Conservation (phyloP, 352 stramenopile genomes). For the Phytophthora melonis region DNA sequence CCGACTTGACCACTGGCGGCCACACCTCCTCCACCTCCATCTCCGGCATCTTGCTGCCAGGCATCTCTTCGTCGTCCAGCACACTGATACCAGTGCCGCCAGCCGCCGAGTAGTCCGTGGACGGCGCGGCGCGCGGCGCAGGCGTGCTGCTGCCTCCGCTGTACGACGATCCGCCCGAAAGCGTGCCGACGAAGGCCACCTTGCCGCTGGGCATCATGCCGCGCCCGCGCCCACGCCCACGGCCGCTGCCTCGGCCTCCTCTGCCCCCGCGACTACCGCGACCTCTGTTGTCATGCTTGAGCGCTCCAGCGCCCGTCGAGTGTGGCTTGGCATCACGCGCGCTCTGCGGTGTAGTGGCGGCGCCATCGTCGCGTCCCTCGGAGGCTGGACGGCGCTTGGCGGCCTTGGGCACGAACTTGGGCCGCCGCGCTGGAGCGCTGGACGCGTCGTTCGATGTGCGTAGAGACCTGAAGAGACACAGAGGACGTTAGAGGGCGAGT, state of each 20-base stretch:
- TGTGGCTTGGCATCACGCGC: constrained; percentile 36
- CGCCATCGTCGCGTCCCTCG: constrained; percentile 35
- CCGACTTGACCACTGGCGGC: constrained; percentile 80
- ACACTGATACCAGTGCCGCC: constrained; percentile 89
- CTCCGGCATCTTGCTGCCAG: constrained; percentile 54
- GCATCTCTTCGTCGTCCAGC: constrained; percentile 74
- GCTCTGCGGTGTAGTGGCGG: not conserved
- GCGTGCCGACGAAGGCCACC: constrained; percentile 81
- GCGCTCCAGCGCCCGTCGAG: constrained; percentile 22
- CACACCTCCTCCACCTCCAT: constrained; percentile 82
- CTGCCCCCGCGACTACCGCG: constrained; percentile 49
- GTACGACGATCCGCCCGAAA: constrained; percentile 84
- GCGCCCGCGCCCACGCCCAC: constrained; percentile 56
- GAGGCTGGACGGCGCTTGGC: constrained; percentile 57
- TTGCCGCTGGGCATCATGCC: constrained; percentile 71
- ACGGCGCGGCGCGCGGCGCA: constrained; percentile 42
- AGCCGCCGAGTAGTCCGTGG: constrained; percentile 61
- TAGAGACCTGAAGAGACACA: constrained; percentile 58
- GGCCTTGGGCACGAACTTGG: constrained; percentile 86
- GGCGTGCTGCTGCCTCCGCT: constrained; percentile 50
- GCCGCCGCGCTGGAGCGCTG: constrained; percentile 52
- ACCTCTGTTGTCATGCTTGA: constrained; percentile 41
- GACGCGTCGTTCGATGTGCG: constrained; percentile 50
- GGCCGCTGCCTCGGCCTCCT: constrained; percentile 58
- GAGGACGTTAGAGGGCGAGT: not conserved